A percentile compares a stretch with the other conserved stretches of the same genome.
These are phyloP conservation scores for Plasmodium sp. DNA, from an alignment of 169 alveolate species.

Conservation along the genomic window DNA sequence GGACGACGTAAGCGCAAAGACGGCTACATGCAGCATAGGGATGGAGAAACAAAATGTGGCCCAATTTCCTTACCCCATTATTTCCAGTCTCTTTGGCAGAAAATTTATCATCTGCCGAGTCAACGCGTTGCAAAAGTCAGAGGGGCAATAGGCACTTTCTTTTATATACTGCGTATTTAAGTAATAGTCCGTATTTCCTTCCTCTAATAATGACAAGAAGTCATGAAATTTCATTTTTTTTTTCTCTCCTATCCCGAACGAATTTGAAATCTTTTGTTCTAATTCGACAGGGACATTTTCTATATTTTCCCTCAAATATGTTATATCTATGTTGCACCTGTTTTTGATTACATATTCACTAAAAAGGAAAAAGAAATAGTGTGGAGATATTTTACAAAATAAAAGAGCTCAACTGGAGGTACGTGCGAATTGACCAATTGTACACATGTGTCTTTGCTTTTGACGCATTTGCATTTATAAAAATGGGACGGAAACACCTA, in stretches of 20 bases:
- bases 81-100: conserved; percentile 56
- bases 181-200: conserved; percentile 68
- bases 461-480: not conserved
- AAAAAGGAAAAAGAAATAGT: not conserved
- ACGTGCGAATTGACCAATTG: not conserved
- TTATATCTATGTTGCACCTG: conserved; percentile 35
- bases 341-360: conserved; percentile 55
- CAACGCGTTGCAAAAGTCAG: conserved; percentile 64
- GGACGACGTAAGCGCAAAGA: not conserved
- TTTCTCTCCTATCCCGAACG: conserved; percentile 70
- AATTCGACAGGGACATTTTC: conserved; percentile 54
- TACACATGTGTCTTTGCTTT: not conserved
- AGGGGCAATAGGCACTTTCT: conserved; percentile 59
- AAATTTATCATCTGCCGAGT: conserved; percentile 63
- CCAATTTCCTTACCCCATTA: conserved; percentile 58
- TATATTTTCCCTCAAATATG: conserved; percentile 54
- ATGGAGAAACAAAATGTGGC: not conserved
- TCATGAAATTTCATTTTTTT: conserved; percentile 71
- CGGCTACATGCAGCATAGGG: not conserved
- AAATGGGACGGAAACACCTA: not conserved
- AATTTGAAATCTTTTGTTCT: conserved; percentile 64
- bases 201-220: conserved; percentile 61
- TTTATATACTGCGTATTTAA: conserved; percentile 72
- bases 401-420: not conserved
- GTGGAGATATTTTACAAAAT: not conserved